Evolutionary conservation across 2,329 filamentous ascomycete genomes (phyloP).

Genomic region (Coleophoma crateriformis): DNA sequence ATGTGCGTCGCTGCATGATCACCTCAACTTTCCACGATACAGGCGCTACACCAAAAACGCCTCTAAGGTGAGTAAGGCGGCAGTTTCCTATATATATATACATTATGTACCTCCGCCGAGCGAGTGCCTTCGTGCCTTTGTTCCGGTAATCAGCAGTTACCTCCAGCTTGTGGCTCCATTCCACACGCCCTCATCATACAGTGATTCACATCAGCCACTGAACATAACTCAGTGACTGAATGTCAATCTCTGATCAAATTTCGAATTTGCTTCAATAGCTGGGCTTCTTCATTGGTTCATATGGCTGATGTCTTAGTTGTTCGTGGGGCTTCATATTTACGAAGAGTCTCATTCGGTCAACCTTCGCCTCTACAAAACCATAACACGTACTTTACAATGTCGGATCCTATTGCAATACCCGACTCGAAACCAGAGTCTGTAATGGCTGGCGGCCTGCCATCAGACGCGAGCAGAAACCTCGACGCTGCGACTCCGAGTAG

Average conservation of each 20-base stretch:
- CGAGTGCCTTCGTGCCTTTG: too few relatives aligned
- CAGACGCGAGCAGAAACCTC: slow-evolving; percentile 11
- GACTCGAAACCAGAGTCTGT: slow-evolving; percentile 14
- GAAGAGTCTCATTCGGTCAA: slow-evolving; percentile 34
- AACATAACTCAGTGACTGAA: too few relatives aligned
- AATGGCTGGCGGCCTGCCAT: slow-evolving; percentile 12
- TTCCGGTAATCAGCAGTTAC: too few relatives aligned
- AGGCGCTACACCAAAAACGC: background rate
- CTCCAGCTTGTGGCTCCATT: too few relatives aligned
- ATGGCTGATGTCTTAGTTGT: slow-evolving; percentile 39
- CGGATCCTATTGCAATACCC: slow-evolving; percentile 33
- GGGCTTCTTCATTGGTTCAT: background rate
- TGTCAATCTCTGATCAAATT: background rate
- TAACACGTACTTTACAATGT: slow-evolving; percentile 37
- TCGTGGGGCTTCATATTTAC: slow-evolving; percentile 33
- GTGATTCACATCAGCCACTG: too few relatives aligned
- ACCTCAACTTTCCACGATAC: background rate
- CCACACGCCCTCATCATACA: too few relatives aligned
- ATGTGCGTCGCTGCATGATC: background rate
- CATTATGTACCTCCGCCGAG: too few relatives aligned
- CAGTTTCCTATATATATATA: too few relatives aligned
- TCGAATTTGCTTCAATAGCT: background rate
- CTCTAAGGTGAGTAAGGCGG: background rate
- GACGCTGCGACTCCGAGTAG: slow-evolving; percentile 33
- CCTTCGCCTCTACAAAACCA: slow-evolving; percentile 23